Evolutionary conservation across 257 asterid genomes (phyloP).

Genomic region (Primulina tabacum): DNA sequence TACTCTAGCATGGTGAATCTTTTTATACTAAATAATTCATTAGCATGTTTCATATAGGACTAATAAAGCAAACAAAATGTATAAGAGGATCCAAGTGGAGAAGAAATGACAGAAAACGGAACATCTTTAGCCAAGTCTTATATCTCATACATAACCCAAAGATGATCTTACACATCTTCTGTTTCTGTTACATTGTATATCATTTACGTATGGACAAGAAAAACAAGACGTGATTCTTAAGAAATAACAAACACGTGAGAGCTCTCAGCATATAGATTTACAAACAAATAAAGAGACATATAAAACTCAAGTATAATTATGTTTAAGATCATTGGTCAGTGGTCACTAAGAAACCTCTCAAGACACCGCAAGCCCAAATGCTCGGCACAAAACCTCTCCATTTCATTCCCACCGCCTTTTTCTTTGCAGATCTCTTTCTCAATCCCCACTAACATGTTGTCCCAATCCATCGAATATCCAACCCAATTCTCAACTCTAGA

Average conservation of each 20-base stretch:
- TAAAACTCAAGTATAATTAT: background rate
- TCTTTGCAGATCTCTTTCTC: constrained; percentile 67
- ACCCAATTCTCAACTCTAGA: constrained; percentile 65
- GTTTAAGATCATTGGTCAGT: constrained; percentile 48
- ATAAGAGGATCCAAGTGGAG: background rate
- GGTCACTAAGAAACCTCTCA: constrained; percentile 89
- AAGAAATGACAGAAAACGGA: background rate
- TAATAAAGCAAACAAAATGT: no score
- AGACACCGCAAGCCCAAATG: constrained; percentile 84
- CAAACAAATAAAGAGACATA: background rate
- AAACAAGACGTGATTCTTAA: no score
- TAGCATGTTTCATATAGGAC: no score
- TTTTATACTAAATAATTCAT: no score
- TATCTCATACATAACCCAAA: background rate
- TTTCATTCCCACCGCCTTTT: constrained; percentile 63
- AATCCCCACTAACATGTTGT: constrained; percentile 57
- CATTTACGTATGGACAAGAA: no score
- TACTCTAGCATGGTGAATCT: no score
- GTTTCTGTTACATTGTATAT: background rate
- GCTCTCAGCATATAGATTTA: background rate
- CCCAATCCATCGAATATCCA: constrained; percentile 80
- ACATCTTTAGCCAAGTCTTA: background rate
- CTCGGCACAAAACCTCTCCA: constrained; percentile 89
- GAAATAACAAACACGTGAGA: background rate
- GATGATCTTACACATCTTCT: background rate